phyloP scores from a whole-genome alignment of 805 yeast species.

The Priceomyces castillae region DNA sequence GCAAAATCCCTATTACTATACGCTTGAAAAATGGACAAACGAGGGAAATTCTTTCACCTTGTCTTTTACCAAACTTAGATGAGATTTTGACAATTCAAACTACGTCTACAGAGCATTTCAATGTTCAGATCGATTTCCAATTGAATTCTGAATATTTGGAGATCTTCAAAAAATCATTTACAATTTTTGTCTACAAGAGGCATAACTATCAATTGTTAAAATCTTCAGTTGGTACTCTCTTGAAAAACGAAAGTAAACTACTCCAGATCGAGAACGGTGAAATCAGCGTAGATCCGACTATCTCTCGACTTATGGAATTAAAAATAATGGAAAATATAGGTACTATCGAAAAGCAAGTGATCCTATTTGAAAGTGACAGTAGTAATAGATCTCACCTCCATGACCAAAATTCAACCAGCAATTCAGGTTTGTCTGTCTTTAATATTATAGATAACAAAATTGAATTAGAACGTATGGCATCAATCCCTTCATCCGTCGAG shows the following conservation, averaged over 20 bases:
- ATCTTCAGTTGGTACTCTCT: conserved; percentile 29
- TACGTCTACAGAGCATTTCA: conserved; percentile 48
- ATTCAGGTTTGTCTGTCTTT: conserved; percentile 41
- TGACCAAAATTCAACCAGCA: conserved; percentile 9
- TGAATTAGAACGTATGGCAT: conserved; percentile 46
- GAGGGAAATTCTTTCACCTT: conserved; percentile 51
- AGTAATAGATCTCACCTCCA: conserved; percentile 14
- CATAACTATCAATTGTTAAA: conserved; percentile 39
- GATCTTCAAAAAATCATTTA: conserved; percentile 42
- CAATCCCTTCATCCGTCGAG: conserved; percentile 41
- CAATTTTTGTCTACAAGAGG: conserved; percentile 51
- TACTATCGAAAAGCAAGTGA: conserved; percentile 29
- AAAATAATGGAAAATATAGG: conserved; percentile 20
- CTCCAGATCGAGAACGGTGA: conserved; percentile 27
- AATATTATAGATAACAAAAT: conserved; percentile 52
- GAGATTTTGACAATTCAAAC: conserved; percentile 49
- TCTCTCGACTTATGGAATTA: conserved; percentile 22
- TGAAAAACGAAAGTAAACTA: conserved; percentile 34
- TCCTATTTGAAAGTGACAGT: conserved; percentile 24
- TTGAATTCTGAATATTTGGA: conserved; percentile 42
- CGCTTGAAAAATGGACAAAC: conserved; percentile 37
- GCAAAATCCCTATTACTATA: conserved; percentile 44
- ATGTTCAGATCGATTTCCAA: conserved; percentile 45
- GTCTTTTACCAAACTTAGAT: conserved; percentile 60
- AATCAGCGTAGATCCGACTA: conserved; percentile 16